Conservation (phyloP, 2,329 filamentous ascomycete species). For the Ophiostoma himal-ulmi region DNA sequence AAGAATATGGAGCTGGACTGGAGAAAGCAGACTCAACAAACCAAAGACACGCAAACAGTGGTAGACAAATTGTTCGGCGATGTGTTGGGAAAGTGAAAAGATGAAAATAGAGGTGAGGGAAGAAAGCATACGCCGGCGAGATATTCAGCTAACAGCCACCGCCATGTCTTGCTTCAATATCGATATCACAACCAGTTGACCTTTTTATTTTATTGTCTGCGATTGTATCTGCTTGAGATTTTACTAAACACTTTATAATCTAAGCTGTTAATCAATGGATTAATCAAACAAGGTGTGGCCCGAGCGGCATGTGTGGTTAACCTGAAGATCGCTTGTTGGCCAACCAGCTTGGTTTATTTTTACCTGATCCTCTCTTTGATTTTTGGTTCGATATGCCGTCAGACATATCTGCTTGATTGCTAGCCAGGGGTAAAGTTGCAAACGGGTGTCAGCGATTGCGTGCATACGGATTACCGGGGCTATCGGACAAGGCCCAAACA, state of each 20-base stretch:
- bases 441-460: constrained; percentile 6
- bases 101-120: background rate
- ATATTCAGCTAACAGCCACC: background rate
- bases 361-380: background rate
- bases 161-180: background rate
- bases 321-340: background rate
- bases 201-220: background rate
- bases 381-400: background rate
- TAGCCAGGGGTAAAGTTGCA: background rate
- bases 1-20: background rate
- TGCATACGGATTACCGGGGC: background rate
- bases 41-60: background rate
- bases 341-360: background rate
- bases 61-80: background rate
- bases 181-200: background rate
- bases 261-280: background rate
- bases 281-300: constrained; percentile 4
- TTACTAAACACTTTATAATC: background rate
- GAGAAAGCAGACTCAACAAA: background rate
- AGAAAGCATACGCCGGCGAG: background rate
- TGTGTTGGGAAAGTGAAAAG: background rate
- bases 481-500: background rate
- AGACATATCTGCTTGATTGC: background rate
- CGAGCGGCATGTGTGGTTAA: background rate
- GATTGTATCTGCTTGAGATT: background rate